These are phyloP conservation scores for Cladosporium sp. DNA, from an alignment of 2,329 filamentous ascomycete species.

Conservation along the genomic window DNA sequence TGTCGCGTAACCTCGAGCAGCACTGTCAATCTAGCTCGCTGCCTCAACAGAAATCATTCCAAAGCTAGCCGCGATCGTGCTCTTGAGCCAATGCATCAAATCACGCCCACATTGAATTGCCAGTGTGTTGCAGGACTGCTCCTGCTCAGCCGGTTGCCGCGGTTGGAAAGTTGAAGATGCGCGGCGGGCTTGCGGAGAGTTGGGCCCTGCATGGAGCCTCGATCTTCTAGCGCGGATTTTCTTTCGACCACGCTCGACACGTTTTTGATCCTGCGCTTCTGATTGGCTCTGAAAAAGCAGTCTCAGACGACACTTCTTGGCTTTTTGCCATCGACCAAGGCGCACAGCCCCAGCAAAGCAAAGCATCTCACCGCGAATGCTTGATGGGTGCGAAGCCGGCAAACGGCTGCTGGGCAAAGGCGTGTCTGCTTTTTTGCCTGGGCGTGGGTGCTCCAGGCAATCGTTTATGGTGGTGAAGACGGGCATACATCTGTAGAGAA, in stretches of 20 bases:
- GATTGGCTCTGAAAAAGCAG: background rate
- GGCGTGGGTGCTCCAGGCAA: background rate
- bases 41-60: background rate
- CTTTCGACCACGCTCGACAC: background rate
- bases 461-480: background rate
- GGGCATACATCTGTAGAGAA: background rate
- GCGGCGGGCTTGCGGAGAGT: slow-evolving; percentile 11
- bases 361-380: background rate
- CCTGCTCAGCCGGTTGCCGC: background rate
- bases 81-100: background rate
- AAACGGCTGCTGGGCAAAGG: background rate
- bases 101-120: background rate
- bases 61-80: background rate
- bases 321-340: slow-evolving; percentile 1
- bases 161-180: slow-evolving; percentile 1
- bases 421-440: background rate
- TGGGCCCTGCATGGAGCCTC: slow-evolving; percentile 8
- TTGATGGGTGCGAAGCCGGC: slow-evolving; percentile 1
- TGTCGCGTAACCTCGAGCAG: background rate
- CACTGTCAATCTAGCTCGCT: background rate
- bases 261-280: background rate
- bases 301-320: slow-evolving; percentile 9
- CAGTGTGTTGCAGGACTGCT: background rate
- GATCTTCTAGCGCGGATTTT: slow-evolving; percentile 3
- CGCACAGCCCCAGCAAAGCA: background rate